Evolutionary conservation across 192 early-diverging fungal genomes (phyloP).

Genomic region (Gamsiella multidivaricata): DNA sequence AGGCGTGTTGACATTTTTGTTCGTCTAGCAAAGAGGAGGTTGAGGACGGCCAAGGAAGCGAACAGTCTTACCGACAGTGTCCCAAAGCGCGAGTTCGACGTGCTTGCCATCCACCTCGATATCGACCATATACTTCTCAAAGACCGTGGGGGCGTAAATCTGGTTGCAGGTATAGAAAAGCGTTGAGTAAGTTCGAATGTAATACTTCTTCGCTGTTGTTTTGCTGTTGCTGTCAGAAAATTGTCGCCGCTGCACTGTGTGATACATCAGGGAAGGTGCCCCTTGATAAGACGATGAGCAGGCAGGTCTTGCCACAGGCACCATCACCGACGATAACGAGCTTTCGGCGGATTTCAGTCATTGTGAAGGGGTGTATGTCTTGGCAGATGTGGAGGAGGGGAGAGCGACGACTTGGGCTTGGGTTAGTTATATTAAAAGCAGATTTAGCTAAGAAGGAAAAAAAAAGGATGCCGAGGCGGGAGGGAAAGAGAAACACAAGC

Average conservation of each 20-base stretch:
- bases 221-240: background rate
- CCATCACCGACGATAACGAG: conserved; percentile 93
- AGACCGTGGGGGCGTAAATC: conserved; percentile 79
- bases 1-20: no score
- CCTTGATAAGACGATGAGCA: conserved; percentile 84
- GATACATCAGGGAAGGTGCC: conserved; percentile 86
- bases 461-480: background rate
- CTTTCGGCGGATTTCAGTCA: conserved; percentile 80
- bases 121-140: conserved; percentile 79
- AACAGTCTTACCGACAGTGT: conserved; percentile 74
- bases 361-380: conserved; percentile 8
- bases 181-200: background rate
- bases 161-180: conserved; percentile 20
- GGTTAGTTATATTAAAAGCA: no score
- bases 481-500: background rate
- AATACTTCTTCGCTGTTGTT: background rate
- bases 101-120: conserved; percentile 72
- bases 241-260: background rate
- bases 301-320: conserved; percentile 91
- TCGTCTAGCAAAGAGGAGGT: no score
- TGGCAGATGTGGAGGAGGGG: no score
- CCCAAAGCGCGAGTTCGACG: conserved; percentile 80
- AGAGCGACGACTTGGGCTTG: no score
- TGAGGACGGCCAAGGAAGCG: background rate
- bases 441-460: background rate